phyloP scores from a whole-genome alignment of 192 early-diverging fungal genomes.

The Coemansia sp. region DNA sequence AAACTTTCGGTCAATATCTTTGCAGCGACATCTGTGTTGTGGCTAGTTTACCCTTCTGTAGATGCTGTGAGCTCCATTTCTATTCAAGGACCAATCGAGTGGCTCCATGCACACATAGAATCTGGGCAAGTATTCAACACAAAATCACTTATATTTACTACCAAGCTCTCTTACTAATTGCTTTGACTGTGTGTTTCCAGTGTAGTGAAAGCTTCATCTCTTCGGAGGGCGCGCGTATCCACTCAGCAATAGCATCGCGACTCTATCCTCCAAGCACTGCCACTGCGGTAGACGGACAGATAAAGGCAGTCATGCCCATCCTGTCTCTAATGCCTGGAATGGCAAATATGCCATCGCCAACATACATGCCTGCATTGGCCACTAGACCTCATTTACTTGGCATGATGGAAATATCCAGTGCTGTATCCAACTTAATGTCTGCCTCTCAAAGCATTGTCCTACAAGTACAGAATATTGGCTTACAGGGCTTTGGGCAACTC shows the following conservation, averaged over 20 bases:
- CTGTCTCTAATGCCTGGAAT: not conserved
- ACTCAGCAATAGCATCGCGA: not conserved
- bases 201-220: not conserved
- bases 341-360: not conserved
- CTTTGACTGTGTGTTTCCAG: not conserved
- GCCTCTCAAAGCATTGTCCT: conserved; percentile 1
- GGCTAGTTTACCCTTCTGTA: not conserved
- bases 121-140: not conserved
- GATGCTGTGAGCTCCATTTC: not conserved
- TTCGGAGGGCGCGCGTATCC: not conserved
- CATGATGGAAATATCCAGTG: not conserved
- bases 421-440: not conserved
- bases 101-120: conserved; percentile 4
- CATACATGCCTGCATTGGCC: not conserved
- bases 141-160: not conserved
- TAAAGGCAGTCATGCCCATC: not conserved
- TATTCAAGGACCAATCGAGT: conserved; percentile 1
- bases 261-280: not conserved
- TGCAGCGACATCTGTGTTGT: not conserved
- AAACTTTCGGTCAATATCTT: not conserved
- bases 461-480: not conserved
- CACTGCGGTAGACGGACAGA: not conserved
- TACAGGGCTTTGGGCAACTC: not conserved
- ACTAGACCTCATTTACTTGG: not conserved
- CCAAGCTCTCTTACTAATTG: not conserved